Evolutionary conservation across 2,329 filamentous ascomycete species (phyloP).

Genomic region (Calonectria pauciramosa): DNA sequence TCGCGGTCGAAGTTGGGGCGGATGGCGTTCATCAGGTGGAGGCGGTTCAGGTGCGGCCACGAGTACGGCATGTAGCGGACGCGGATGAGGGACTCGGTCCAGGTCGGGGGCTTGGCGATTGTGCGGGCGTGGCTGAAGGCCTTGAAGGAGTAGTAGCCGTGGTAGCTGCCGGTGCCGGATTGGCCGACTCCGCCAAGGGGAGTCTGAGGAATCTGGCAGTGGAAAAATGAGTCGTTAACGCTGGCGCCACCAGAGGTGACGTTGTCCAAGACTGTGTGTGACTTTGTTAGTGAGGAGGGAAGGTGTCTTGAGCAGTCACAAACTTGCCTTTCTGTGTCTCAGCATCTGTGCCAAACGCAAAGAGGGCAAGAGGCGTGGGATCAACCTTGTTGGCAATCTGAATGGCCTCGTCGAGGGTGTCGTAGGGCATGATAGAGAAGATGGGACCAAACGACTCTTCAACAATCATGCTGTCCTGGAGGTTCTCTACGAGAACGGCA

Average conservation of each 20-base stretch:
- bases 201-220: conserved; percentile 55
- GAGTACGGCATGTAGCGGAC: conserved; percentile 78
- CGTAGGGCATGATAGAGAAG: conserved; percentile 84
- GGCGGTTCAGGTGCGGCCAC: conserved; percentile 58
- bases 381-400: conserved; percentile 84
- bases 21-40: conserved; percentile 56
- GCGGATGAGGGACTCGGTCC: conserved; percentile 66
- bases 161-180: conserved; percentile 63
- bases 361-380: conserved; percentile 86
- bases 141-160: conserved; percentile 63
- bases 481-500: conserved; percentile 83
- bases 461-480: conserved; percentile 79
- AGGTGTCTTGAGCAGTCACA: not conserved
- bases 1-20: conserved; percentile 75
- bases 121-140: conserved; percentile 57
- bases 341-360: conserved; percentile 84
- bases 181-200: conserved; percentile 66
- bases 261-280: conserved; percentile 53
- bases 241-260: conserved; percentile 65
- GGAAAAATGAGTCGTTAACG: conserved; percentile 63
- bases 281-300: conserved; percentile 40
- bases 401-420: conserved; percentile 88
- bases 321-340: conserved; percentile 80
- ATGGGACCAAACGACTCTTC: conserved; percentile 96
- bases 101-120: conserved; percentile 53